phyloP scores from a whole-genome alignment of 768 basidiomycete genomes.

The Russula virescens region DNA sequence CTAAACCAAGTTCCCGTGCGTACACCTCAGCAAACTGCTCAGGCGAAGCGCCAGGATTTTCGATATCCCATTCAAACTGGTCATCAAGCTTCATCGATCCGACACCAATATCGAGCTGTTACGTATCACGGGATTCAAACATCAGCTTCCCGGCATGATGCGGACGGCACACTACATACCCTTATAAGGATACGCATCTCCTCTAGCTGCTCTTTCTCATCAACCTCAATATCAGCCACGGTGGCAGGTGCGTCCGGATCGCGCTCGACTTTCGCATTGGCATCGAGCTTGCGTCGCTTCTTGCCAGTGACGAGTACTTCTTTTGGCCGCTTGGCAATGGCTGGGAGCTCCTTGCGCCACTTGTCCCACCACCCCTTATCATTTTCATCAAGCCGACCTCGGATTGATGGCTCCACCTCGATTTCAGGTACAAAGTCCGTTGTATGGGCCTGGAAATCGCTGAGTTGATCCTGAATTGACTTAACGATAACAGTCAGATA shows the following conservation, averaged over 20 bases:
- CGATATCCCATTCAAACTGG: slow-evolving; percentile 97
- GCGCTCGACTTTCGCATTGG: slow-evolving; percentile 23
- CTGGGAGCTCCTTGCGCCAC: slow-evolving; percentile 56
- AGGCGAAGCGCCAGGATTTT: slow-evolving; percentile 71
- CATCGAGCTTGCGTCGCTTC: slow-evolving; percentile 24
- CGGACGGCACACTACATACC: slow-evolving; percentile 41
- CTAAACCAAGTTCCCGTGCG: slow-evolving; percentile 78
- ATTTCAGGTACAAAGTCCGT: slow-evolving; percentile 37
- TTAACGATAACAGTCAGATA: slow-evolving; percentile 68
- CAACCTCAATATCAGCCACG: slow-evolving; percentile 58
- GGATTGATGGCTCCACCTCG: slow-evolving; percentile 37
- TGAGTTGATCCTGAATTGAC: slow-evolving; percentile 83
- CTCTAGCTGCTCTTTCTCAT: slow-evolving; percentile 63
- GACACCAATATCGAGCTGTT: slow-evolving; percentile 89
- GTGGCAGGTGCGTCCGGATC: slow-evolving; percentile 34
- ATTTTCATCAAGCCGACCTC: slow-evolving; percentile 46
- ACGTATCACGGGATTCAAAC: slow-evolving; percentile 30
- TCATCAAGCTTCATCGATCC: slow-evolving; percentile 91
- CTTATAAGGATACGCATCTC: slow-evolving; percentile 92
- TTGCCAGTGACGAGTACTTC: slow-evolving; percentile 13
- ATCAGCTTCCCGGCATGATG: slow-evolving; percentile 6
- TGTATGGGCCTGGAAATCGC: slow-evolving; percentile 69
- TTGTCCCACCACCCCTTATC: slow-evolving; percentile 61
- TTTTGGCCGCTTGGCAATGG: slow-evolving; percentile 29
- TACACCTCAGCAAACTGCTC: slow-evolving; percentile 92